These are phyloP conservation scores for Alternaria triticimaculans DNA, from an alignment of 2,329 filamentous ascomycete species.

Conservation along the genomic window DNA sequence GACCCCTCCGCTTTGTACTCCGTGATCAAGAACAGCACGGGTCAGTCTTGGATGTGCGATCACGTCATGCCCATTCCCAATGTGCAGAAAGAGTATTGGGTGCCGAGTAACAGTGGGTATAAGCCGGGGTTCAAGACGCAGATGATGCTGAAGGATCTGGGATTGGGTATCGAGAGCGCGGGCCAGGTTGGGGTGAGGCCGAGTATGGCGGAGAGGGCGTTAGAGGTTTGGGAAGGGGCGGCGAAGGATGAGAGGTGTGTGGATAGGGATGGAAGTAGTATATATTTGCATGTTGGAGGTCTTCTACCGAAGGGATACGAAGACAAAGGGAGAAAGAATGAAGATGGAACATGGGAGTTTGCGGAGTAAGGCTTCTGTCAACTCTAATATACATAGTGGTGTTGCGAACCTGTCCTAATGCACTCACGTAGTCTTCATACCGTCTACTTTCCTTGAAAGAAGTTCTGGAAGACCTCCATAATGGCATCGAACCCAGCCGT, in stretches of 20 bases:
- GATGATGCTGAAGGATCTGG: constrained; percentile 46
- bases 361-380: not conserved
- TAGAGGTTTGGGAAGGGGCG: constrained; percentile 36
- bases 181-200: constrained; percentile 34
- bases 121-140: constrained; percentile 43
- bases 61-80: constrained; percentile 44
- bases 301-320: constrained; percentile 33
- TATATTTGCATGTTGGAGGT: constrained; percentile 42
- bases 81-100: constrained; percentile 35
- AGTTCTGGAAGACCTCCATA: constrained; percentile 34
- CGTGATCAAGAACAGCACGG: constrained; percentile 40
- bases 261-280: constrained; percentile 40
- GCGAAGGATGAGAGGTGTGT: constrained; percentile 29
- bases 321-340: constrained; percentile 30
- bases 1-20: constrained; percentile 35
- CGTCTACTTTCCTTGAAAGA: constrained; percentile 27
- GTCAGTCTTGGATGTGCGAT: constrained; percentile 45
- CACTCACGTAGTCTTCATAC: not conserved
- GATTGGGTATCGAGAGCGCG: constrained; percentile 36
- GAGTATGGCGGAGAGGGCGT: constrained; percentile 37
- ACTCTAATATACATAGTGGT: not conserved
- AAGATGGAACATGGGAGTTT: constrained; percentile 37
- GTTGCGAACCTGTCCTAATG: not conserved
- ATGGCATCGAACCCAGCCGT: constrained; percentile 33
- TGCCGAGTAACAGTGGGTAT: constrained; percentile 44